Conservation (phyloP, 1,139 yeast species). For the Geotrichum histeridarum region DNA sequence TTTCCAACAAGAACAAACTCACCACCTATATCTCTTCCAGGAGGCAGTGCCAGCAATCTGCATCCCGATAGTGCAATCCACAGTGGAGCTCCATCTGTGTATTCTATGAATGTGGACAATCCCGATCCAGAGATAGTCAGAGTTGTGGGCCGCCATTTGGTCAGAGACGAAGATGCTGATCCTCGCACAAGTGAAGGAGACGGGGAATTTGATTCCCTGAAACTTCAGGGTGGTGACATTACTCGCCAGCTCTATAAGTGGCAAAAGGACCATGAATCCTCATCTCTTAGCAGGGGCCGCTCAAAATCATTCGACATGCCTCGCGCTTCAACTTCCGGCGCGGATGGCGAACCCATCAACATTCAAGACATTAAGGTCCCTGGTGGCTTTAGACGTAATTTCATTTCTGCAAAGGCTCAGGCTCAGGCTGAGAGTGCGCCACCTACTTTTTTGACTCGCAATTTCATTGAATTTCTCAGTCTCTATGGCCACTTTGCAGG, state of each 20-base stretch:
- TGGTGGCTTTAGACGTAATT: conserved; percentile 90
- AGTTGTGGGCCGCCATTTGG: conserved; percentile 55
- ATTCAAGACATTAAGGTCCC: conserved; percentile 77
- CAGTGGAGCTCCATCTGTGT: conserved; percentile 16
- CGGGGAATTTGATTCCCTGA: conserved; percentile 51
- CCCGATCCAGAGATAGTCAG: conserved; percentile 54
- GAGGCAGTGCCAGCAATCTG: background rate
- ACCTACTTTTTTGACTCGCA: conserved; percentile 72
- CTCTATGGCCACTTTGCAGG: conserved; percentile 97
- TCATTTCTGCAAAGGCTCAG: conserved; percentile 42
- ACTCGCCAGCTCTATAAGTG: conserved; percentile 76
- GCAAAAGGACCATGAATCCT: conserved; percentile 50
- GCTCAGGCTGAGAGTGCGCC: conserved; percentile 27
- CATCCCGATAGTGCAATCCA: background rate
- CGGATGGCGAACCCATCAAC: conserved; percentile 40
- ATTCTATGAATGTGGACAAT: conserved; percentile 33
- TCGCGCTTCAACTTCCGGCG: conserved; percentile 27
- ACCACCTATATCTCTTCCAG: conserved; percentile 11
- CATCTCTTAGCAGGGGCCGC: conserved; percentile 29
- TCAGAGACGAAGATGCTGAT: conserved; percentile 30
- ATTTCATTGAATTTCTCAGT: conserved; percentile 81
- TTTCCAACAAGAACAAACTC: conserved; percentile 11
- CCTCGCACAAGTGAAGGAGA: conserved; percentile 21
- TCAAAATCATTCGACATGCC: conserved; percentile 42
- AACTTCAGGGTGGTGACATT: conserved; percentile 79